A percentile compares a stretch with the other conserved stretches of the same genome.
Conservation (phyloP, 805 yeast species). For the Kregervanrija delftensis region DNA sequence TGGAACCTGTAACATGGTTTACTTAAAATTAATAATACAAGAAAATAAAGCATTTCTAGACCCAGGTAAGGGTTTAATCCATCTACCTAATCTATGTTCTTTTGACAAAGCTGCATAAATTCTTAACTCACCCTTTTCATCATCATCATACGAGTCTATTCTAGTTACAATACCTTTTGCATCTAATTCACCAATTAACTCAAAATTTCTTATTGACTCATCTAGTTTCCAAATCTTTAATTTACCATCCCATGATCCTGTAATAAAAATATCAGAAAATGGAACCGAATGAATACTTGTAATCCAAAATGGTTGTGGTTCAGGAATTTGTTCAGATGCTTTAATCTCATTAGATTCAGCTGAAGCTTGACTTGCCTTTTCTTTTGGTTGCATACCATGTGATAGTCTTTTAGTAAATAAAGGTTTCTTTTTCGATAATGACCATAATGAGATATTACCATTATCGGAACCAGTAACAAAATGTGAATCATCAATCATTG, state of each 20-base stretch:
- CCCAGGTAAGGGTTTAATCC: constrained; percentile 58
- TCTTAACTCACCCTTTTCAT: constrained; percentile 44
- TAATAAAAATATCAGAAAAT: constrained; percentile 71
- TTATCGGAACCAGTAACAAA: constrained; percentile 95
- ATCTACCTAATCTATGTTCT: constrained; percentile 86
- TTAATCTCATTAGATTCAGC: constrained; percentile 36
- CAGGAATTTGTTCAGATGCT: constrained; percentile 51
- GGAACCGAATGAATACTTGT: constrained; percentile 80
- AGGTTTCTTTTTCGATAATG: constrained; percentile 85
- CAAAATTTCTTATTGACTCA: constrained; percentile 57
- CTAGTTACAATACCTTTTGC: constrained; percentile 67
- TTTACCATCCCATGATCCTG: constrained; percentile 85
- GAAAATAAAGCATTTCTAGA: constrained; percentile 70
- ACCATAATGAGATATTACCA: constrained; percentile 88
- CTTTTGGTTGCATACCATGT: constrained; percentile 57
- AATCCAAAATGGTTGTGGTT: constrained; percentile 76
- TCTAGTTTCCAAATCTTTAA: constrained; percentile 73
- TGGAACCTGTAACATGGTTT: neutral
- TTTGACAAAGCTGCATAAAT: constrained; percentile 67
- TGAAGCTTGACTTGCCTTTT: constrained; percentile 45
- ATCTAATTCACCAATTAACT: constrained; percentile 46
- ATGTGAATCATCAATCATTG: constrained; percentile 87
- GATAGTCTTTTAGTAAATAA: constrained; percentile 59
- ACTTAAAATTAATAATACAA: constrained; percentile 32
- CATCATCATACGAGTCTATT: constrained; percentile 49